A percentile compares a stretch with the other conserved stretches of the same genome.
Evolutionary conservation across 2,329 filamentous ascomycete genomes (phyloP).

Genomic region (Huntiella bhutanensis): DNA sequence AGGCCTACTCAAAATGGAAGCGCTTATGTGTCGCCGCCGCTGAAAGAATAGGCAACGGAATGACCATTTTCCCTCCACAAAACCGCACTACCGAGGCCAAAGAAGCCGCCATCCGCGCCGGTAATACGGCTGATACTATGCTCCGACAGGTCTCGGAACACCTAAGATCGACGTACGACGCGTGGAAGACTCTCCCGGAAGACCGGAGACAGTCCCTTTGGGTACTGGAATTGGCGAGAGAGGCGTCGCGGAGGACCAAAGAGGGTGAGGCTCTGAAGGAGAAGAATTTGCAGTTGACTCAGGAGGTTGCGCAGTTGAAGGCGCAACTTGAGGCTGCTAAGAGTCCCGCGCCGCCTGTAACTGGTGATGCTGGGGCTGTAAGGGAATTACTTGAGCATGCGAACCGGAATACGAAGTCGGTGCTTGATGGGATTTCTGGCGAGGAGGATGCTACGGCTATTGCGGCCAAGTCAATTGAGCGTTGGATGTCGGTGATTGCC

Average conservation of each 20-base stretch:
- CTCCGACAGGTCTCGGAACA: slow-evolving; percentile 56
- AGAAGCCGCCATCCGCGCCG: slow-evolving; percentile 28
- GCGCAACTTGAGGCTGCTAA: slow-evolving; percentile 29
- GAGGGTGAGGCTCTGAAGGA: slow-evolving; percentile 33
- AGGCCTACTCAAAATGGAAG: slow-evolving; percentile 49
- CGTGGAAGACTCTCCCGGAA: slow-evolving; percentile 49
- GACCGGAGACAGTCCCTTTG: slow-evolving; percentile 40
- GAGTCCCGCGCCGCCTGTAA: slow-evolving; percentile 21
- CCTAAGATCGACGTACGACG: slow-evolving; percentile 53
- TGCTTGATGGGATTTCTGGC: slow-evolving; percentile 18
- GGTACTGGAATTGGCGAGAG: slow-evolving; percentile 41
- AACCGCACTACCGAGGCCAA: slow-evolving; percentile 23
- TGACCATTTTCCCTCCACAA: slow-evolving; percentile 24
- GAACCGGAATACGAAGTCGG: slow-evolving; percentile 16
- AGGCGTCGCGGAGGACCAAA: slow-evolving; percentile 36
- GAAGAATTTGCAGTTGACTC: slow-evolving; percentile 29
- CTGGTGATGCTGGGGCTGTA: slow-evolving; percentile 30
- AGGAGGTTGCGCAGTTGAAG: slow-evolving; percentile 38
- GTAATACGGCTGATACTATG: slow-evolving; percentile 36
- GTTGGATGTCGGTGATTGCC: slow-evolving; percentile 43
- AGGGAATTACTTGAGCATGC: slow-evolving; percentile 28
- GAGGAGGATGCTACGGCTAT: slow-evolving; percentile 32
- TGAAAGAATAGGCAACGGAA: slow-evolving; percentile 30
- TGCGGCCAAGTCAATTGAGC: slow-evolving; percentile 35
- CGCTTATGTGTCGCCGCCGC: slow-evolving; percentile 30